Percentiles rank a stretch among this genome's conserved stretches.
These are phyloP conservation scores for Agaricus bisporus DNA, from an alignment of 768 basidiomycete genomes.

Conservation along the genomic window DNA sequence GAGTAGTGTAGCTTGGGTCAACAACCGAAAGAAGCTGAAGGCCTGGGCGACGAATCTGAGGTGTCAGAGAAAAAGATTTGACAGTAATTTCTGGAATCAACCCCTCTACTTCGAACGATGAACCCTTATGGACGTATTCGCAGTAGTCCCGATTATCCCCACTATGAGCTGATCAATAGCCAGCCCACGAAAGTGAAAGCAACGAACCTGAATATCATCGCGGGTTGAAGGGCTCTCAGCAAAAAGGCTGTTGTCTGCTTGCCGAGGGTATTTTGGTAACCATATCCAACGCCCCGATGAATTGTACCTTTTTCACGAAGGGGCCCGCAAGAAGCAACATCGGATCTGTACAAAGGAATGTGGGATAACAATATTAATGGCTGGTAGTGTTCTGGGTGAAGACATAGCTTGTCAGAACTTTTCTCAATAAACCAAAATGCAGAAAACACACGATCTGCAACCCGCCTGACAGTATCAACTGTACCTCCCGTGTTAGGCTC, in stretches of 20 bases:
- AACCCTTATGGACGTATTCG: conserved; percentile 39
- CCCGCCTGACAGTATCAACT: conserved; percentile 51
- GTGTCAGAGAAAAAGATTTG: conserved; percentile 79
- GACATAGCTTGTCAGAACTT: conserved; percentile 5
- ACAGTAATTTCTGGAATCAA: conserved; percentile 73
- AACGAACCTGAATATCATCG: conserved; percentile 61
- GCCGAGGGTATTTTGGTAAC: conserved; percentile 79
- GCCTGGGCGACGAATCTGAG: conserved; percentile 69
- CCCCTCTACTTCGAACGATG: conserved; percentile 15
- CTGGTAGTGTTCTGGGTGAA: conserved; percentile 22
- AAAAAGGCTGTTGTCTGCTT: conserved; percentile 75
- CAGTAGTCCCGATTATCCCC: conserved; percentile 94
- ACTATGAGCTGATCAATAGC: conserved; percentile 29
- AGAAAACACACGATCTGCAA: conserved; percentile 31
- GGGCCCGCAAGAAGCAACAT: conserved; percentile 72
- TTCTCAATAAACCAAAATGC: neutral
- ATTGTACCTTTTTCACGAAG: conserved; percentile 69
- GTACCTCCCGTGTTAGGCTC: conserved; percentile 44
- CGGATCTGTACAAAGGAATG: conserved; percentile 77
- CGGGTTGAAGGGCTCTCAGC: conserved; percentile 59
- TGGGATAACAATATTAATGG: conserved; percentile 75
- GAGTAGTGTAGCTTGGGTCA: conserved; percentile 28
- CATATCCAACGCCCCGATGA: conserved; percentile 67
- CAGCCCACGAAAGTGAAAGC: neutral
- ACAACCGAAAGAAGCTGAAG: conserved; percentile 76